phyloP scores from a whole-genome alignment of 1,284 basidiomycete genomes.

The Stygiomarasmius scandens region DNA sequence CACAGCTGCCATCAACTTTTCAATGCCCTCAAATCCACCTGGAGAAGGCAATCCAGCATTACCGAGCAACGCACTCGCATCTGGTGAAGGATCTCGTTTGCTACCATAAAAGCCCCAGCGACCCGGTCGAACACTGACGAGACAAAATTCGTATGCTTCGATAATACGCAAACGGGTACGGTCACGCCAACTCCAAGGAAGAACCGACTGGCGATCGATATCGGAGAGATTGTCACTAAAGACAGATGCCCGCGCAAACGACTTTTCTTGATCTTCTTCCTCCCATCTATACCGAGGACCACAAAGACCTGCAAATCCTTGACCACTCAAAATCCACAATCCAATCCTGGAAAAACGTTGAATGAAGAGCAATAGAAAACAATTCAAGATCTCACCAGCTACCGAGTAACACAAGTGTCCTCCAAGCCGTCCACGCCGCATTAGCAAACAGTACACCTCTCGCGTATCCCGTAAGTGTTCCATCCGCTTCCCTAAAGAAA shows the following conservation, averaged over 20 bases:
- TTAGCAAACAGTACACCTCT: conserved; percentile 76
- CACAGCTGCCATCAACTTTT: conserved; percentile 70
- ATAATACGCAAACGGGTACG: conserved; percentile 70
- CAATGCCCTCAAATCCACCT: conserved; percentile 54
- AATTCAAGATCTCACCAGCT: conserved; percentile 56
- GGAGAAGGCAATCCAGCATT: conserved; percentile 19
- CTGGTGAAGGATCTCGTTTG: conserved; percentile 29
- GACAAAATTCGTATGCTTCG: conserved; percentile 81
- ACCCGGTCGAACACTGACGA: conserved; percentile 46
- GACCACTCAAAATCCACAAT: conserved; percentile 74
- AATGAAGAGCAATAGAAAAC: neutral
- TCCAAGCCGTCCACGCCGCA: conserved; percentile 75
- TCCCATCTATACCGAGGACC: conserved; percentile 83
- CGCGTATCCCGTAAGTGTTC: conserved; percentile 72
- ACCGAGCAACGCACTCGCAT: conserved; percentile 7
- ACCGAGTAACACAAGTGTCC: conserved; percentile 60
- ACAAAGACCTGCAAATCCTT: conserved; percentile 77
- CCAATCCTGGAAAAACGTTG: conserved; percentile 51
- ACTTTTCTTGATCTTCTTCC: conserved; percentile 71
- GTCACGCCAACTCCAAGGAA: conserved; percentile 79
- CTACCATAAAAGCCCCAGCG: conserved; percentile 33
- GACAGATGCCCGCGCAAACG: conserved; percentile 35
- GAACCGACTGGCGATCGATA: conserved; percentile 35
- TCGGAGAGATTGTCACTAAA: conserved; percentile 52
- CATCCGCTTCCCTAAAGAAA: conserved; percentile 66